Percentiles rank a stretch among this genome's conserved stretches.
phyloP scores from a whole-genome alignment of 495 filamentous ascomycete species.

The Venustampulla echinocandica region DNA sequence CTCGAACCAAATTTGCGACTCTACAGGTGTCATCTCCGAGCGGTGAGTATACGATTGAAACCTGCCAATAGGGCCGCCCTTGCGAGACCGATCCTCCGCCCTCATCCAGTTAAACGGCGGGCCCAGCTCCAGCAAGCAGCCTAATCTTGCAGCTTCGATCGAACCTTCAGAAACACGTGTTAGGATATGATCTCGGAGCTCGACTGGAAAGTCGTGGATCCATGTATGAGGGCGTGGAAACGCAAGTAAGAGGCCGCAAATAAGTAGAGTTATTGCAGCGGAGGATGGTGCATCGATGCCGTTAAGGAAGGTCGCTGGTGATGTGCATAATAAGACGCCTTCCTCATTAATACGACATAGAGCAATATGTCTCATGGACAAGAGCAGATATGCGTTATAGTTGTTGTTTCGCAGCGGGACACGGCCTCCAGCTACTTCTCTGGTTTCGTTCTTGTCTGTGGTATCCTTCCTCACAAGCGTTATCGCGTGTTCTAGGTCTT shows the following conservation, averaged over 20 bases:
- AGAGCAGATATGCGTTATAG: constrained; percentile 5
- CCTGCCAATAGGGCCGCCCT: not conserved
- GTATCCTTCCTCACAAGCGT: not conserved
- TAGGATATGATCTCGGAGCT: constrained; percentile 9
- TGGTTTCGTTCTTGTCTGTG: not conserved
- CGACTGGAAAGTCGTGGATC: constrained; percentile 5
- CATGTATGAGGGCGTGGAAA: not conserved
- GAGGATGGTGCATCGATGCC: not conserved
- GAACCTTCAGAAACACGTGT: constrained; percentile 9
- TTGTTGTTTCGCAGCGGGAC: no score
- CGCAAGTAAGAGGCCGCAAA: constrained; percentile 1
- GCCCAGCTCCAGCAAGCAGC: constrained; percentile 5
- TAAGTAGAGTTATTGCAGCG: constrained; percentile 1
- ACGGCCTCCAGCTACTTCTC: not conserved
- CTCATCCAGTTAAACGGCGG: constrained; percentile 2
- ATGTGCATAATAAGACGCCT: not conserved
- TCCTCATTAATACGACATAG: constrained; percentile 1
- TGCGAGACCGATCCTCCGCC: not conserved
- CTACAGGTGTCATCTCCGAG: not conserved
- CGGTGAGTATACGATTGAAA: not conserved
- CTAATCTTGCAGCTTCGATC: constrained; percentile 7
- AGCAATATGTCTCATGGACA: constrained; percentile 11
- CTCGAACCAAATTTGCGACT: constrained; percentile 6
- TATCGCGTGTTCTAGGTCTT: constrained; percentile 1
- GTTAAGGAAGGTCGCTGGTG: constrained; percentile 4